Conservation (phyloP, 2,329 filamentous ascomycete genomes). For the Penicillium sp. region DNA sequence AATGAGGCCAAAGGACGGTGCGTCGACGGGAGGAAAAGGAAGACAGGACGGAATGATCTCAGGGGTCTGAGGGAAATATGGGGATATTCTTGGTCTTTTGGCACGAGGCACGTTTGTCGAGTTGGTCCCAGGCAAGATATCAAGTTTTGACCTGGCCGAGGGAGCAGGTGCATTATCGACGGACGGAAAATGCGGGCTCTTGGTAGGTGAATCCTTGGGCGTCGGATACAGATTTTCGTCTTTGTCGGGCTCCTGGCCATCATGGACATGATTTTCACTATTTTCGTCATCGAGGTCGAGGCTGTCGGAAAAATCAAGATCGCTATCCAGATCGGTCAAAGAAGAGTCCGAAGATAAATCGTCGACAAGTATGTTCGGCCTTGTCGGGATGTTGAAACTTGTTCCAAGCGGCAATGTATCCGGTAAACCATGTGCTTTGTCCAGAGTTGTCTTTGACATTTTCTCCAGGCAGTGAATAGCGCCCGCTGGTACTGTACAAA, state of each 20-base stretch:
- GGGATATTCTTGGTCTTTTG: slow-evolving; percentile 33
- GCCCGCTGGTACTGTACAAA: slow-evolving; percentile 6
- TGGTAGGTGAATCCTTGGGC: not conserved
- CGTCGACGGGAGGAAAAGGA: slow-evolving; percentile 61
- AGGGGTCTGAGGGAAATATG: slow-evolving; percentile 36
- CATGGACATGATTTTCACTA: too few species aligned
- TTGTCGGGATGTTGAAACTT: slow-evolving; percentile 9
- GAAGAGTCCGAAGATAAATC: slow-evolving; percentile 30
- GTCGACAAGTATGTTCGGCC: slow-evolving; percentile 12
- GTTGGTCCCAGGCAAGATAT: slow-evolving; percentile 1
- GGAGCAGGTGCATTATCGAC: not conserved
- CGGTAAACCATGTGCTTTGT: not conserved
- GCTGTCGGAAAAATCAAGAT: slow-evolving; percentile 10
- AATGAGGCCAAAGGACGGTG: slow-evolving; percentile 66
- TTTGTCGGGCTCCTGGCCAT: not conserved
- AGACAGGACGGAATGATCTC: slow-evolving; percentile 40
- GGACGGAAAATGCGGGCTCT: not conserved
- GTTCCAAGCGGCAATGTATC: slow-evolving; percentile 10
- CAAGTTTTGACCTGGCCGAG: slow-evolving; percentile 4
- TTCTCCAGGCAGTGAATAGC: not conserved
- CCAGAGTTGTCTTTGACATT: not conserved
- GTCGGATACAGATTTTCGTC: not conserved
- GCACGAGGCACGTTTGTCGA: slow-evolving; percentile 10
- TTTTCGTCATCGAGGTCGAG: slow-evolving; percentile 6
- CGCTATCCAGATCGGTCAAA: slow-evolving; percentile 32